A percentile compares a stretch with the other conserved stretches of the same genome.
phyloP scores from a whole-genome alignment of 1,284 basidiomycete species.

The Tilletia setariae region DNA sequence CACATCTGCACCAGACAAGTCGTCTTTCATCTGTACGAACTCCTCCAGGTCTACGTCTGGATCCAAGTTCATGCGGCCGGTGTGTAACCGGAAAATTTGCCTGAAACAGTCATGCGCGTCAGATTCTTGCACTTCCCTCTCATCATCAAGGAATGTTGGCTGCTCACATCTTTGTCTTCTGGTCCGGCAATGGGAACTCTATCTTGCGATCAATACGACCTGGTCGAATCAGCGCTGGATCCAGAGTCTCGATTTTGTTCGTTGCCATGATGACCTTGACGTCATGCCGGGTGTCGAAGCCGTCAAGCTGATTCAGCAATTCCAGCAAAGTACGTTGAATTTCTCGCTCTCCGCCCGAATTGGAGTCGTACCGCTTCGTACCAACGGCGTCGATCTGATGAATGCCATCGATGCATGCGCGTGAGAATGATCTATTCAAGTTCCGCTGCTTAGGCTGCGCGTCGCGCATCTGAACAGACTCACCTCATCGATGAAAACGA shows the following conservation, averaged over 20 bases:
- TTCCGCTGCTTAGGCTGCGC: background rate
- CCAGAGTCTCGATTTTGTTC: conserved; percentile 88
- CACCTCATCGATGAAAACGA: conserved; percentile 58
- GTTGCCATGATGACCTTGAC: conserved; percentile 86
- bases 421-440: background rate
- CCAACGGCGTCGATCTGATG: conserved; percentile 56
- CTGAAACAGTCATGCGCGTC: conserved; percentile 72
- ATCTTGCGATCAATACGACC: conserved; percentile 99
- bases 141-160: background rate
- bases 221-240: conserved; percentile 94
- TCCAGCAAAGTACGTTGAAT: conserved; percentile 58
- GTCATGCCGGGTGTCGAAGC: conserved; percentile 97
- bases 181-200: conserved; percentile 54
- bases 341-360: conserved; percentile 58
- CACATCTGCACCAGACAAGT: conserved; percentile 59
- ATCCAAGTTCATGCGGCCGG: conserved; percentile 86
- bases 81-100: conserved; percentile 97
- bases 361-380: conserved; percentile 58
- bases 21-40: conserved; percentile 92
- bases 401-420: too few species aligned
- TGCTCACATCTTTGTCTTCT: conserved; percentile 53
- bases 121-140: background rate
- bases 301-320: conserved; percentile 74
- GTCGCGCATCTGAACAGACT: background rate
- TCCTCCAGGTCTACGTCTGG: conserved; percentile 95